These are phyloP conservation scores for Protomyces pachydermus DNA, from an alignment of 1,139 yeast species.

Conservation along the genomic window DNA sequence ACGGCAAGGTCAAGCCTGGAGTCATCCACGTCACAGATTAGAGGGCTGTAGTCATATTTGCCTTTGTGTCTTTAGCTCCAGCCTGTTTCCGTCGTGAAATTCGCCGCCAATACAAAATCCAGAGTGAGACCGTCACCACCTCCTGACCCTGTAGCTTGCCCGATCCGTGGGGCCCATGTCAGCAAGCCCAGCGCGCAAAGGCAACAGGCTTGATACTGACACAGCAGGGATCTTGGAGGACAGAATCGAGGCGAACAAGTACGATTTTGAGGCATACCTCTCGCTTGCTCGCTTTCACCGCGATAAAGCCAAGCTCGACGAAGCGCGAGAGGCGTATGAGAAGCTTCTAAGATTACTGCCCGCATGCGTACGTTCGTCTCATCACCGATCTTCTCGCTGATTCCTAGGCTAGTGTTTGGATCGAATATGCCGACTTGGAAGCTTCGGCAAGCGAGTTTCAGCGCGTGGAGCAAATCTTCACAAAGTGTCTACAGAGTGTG, in stretches of 20 bases:
- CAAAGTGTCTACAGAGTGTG: slow-evolving; percentile 55
- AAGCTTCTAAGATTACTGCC: slow-evolving; percentile 49
- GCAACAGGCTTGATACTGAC: slow-evolving; percentile 42
- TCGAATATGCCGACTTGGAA: slow-evolving; percentile 64
- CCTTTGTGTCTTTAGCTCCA: neutral
- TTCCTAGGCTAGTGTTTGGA: slow-evolving; percentile 58
- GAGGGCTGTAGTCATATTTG: neutral
- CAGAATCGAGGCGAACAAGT: slow-evolving; percentile 52
- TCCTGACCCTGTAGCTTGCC: too few species aligned
- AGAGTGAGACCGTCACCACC: too few species aligned
- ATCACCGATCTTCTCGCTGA: neutral
- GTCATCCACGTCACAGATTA: slow-evolving; percentile 23
- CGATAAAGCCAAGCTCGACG: slow-evolving; percentile 58
- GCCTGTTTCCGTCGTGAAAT: neutral
- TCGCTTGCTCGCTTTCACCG: slow-evolving; percentile 53
- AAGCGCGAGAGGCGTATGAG: slow-evolving; percentile 57
- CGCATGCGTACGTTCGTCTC: slow-evolving; percentile 5
- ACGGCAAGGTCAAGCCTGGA: slow-evolving; percentile 22
- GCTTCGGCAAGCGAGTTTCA: slow-evolving; percentile 63
- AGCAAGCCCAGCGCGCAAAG: neutral
- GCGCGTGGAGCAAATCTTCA: slow-evolving; percentile 61
- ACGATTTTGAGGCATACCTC: slow-evolving; percentile 56
- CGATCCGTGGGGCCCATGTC: neutral
- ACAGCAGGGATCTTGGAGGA: slow-evolving; percentile 58
- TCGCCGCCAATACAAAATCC: too few species aligned